Evolutionary conservation across 139 green algal species (phyloP), one percentile per base, ranked within the genome.

Genomic region (Penium margaritaceum): DNA sequence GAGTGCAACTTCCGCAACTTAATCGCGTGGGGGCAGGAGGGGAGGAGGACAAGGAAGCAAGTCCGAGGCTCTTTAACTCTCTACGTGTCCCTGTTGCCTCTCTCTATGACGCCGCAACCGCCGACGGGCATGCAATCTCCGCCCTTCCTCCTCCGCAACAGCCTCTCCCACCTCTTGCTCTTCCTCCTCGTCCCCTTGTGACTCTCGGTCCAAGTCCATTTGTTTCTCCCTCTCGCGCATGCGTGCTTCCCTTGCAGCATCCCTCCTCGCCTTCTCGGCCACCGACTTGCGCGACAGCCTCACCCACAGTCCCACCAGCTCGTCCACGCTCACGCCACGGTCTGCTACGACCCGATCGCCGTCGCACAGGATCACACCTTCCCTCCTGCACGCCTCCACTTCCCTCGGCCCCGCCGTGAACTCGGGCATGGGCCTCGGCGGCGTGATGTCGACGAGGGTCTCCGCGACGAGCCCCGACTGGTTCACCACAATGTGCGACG

Each of bases 381-480:
- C 74, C 43, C 87, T 83, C 63, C 92, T 95, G 5, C 77, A 79
- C 30, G 85, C 76, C 33, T n/a, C n/a, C 15, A 24, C 51, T 15
- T 93, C 85, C 17, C 89, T 55, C 2, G 89, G 89, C 19, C 79
- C 81, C 0, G 82, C 85, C 67, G 83, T 82, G 75, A 88, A 89
- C 5, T 90, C 46, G 34, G 88, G 87, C 12, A 92, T 83, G n/a
- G 89, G 88, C n/a, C 88, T 46, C 80, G 90, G 86, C 19, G 93
- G 92, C 1, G 90, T 96, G 77, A 97, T 93, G 86, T 96, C 93
- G 43, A 97, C 87, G 29, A 97, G 87, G 34, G 74, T 80, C 83
- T 94, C 89, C 0, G 91, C 91, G 55, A 97, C 96, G n/a, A 97
- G 84, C 5, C 92, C 92, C 3, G 67, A 87, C 84, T 98, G 93